Evolutionary conservation across 345 rosid genomes (phyloP), one percentile per base, ranked within the genome.

Genomic region (Linum usitatissimum): DNA sequence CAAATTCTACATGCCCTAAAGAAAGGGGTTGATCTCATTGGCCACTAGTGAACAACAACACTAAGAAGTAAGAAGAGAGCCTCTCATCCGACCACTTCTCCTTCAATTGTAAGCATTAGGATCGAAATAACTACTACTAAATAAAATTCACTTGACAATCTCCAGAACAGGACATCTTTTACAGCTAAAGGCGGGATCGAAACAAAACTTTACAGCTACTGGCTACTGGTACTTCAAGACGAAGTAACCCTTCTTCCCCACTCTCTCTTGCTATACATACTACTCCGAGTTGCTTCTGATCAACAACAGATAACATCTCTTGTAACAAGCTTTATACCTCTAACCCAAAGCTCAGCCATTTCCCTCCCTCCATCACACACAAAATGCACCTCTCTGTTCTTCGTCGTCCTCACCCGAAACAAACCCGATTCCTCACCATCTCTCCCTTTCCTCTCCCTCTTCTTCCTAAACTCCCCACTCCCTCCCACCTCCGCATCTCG

Each of bases 301-400:
- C 69, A 63, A 36, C 83, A 74, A 71, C 81, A 79, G 38, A 76
- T 70, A 20, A 83, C 76, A 54, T 78, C 79, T 65, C 80, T 75
- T 0, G 89, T 84, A 60, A 88, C 85, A n/a, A 90, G 86, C 82
- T 77, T 84, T 73, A 93, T 87, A 5, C 99, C 99, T 62, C 97
- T 78, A 21, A 81, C 92, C 97, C 96, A 93, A 57, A 87, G 77
- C 84, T 87, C 79, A n/a, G 99, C 99, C 69, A 64, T 66, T 66
- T 77, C 95, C 6, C 65, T 39, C 31, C 97, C 99, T 19, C 96
- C 95, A 15, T 83, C 70, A 56, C 92, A 93, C 4, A 73, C 81
- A 71, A 93, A 87, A 70, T 93, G 97, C 38, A 90, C 61, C 77
- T 86, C 99, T 71, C 75, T 90, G 76, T 81, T 85, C 73, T 66